A percentile compares a stretch with the other conserved stretches of the same genome.
phyloP scores from a whole-genome alignment of 768 basidiomycete species.

The Dioszegia hungarica region DNA sequence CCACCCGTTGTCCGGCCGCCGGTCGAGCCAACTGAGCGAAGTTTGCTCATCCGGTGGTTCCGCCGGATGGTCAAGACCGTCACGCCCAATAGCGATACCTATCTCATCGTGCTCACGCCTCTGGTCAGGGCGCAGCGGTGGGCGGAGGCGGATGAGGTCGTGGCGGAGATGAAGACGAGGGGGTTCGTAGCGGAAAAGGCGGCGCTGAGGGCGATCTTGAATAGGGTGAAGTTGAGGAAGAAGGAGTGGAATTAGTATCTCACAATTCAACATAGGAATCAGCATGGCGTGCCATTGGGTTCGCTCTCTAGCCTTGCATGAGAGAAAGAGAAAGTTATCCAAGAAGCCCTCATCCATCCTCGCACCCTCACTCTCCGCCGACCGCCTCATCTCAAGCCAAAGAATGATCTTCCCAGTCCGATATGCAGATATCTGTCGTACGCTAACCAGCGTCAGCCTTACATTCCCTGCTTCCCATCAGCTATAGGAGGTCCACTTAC shows the following conservation, averaged over 20 bases:
- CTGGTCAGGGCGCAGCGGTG: conserved; percentile 60
- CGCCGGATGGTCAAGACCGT: conserved; percentile 53
- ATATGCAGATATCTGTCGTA: conserved; percentile 4
- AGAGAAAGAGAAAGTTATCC: too few species aligned
- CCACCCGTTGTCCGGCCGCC: conserved; percentile 42
- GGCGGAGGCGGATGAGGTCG: conserved; percentile 59
- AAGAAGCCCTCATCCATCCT: too few species aligned
- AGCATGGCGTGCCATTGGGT: too few species aligned
- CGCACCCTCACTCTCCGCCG: too few species aligned
- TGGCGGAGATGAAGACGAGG: conserved; percentile 58
- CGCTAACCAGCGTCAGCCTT: conserved; percentile 7
- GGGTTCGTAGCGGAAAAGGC: conserved; percentile 52
- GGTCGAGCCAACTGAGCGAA: neutral
- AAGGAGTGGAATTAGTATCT: conserved; percentile 13
- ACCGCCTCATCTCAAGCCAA: conserved; percentile 9
- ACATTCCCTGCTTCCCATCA: too few species aligned
- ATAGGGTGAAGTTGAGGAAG: conserved; percentile 53
- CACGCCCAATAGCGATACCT: conserved; percentile 61
- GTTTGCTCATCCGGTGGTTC: conserved; percentile 15
- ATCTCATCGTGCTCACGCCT: conserved; percentile 69
- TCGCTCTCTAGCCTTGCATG: too few species aligned
- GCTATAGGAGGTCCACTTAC: conserved; percentile 53
- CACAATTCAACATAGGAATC: too few species aligned
- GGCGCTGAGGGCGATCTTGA: conserved; percentile 55
- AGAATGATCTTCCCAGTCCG: conserved; percentile 8